Conservation (phyloP, 2,329 filamentous ascomycete species). For the Balansia obtecta region DNA sequence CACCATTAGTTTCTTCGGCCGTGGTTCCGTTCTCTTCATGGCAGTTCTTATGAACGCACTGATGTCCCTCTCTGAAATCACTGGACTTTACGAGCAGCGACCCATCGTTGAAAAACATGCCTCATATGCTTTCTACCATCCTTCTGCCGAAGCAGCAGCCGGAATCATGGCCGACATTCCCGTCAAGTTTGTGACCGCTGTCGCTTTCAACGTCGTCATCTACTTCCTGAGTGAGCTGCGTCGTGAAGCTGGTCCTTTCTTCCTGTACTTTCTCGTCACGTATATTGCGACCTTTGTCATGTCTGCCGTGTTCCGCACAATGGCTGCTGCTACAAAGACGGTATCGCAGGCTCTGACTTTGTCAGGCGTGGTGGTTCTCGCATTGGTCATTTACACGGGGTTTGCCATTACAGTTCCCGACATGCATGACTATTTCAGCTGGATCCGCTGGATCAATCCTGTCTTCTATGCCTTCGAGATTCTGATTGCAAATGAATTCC, state of each 20-base stretch:
- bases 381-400: constrained; percentile 48
- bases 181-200: constrained; percentile 38
- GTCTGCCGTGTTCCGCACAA: constrained; percentile 63
- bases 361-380: constrained; percentile 42
- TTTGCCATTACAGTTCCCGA: constrained; percentile 38
- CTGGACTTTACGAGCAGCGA: constrained; percentile 28
- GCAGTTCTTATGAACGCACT: constrained; percentile 48
- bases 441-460: constrained; percentile 66
- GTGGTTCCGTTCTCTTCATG: constrained; percentile 47
- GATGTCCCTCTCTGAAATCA: constrained; percentile 43
- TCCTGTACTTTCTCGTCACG: constrained; percentile 61
- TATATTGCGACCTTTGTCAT: constrained; percentile 59
- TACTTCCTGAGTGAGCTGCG: constrained; percentile 44
- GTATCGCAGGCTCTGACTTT: constrained; percentile 44
- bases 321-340: constrained; percentile 58
- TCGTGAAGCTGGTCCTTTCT: constrained; percentile 55
- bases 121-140: constrained; percentile 39
- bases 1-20: constrained; percentile 39
- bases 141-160: constrained; percentile 39
- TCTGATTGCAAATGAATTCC: constrained; percentile 62
- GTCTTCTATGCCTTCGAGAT: constrained; percentile 64
- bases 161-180: constrained; percentile 43
- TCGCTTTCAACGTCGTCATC: constrained; percentile 41
- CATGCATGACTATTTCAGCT: constrained; percentile 62
- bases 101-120: constrained; percentile 37